Percentiles rank a stretch among this genome's conserved stretches.
Evolutionary conservation across 768 basidiomycete genomes (phyloP).

Genomic region (Holtermannia corniformis): DNA sequence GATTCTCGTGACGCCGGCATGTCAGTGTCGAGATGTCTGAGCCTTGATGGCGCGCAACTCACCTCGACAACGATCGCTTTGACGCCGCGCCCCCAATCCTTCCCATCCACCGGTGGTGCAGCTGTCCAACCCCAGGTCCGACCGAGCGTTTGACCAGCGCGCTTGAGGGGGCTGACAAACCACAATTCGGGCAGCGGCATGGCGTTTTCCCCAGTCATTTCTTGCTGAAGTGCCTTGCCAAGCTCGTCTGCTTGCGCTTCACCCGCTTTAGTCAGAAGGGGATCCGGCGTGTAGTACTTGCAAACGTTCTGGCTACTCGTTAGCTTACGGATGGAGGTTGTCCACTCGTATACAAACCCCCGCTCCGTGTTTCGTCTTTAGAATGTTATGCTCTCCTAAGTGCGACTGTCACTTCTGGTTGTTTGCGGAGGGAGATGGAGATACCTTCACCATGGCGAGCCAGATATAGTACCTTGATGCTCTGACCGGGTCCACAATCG

Average conservation of each 20-base stretch:
- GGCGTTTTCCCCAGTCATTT: constrained; percentile 4
- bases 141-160: constrained; percentile 18
- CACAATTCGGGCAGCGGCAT: constrained; percentile 17
- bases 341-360: background rate
- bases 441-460: constrained; percentile 26
- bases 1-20: too few relatives aligned
- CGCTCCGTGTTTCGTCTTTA: constrained; percentile 8
- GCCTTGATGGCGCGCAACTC: too few relatives aligned
- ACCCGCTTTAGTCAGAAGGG: constrained; percentile 14
- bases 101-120: constrained; percentile 2
- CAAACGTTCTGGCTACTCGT: background rate
- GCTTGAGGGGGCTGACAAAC: constrained; percentile 14
- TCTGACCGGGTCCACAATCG: constrained; percentile 9
- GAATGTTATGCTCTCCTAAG: constrained; percentile 19
- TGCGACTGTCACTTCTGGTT: background rate
- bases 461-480: constrained; percentile 18
- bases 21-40: too few relatives aligned
- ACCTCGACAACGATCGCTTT: constrained; percentile 18
- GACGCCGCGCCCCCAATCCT: constrained; percentile 11
- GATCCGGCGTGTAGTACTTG: constrained; percentile 6
- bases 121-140: constrained; percentile 21
- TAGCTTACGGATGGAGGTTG: background rate
- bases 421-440: background rate
- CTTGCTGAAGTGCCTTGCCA: constrained; percentile 8
- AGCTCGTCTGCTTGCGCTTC: constrained; percentile 11